Base-by-base conservation (phyloP, 1,284 basidiomycete genomes). In the Jaminaea rosea region DNA sequence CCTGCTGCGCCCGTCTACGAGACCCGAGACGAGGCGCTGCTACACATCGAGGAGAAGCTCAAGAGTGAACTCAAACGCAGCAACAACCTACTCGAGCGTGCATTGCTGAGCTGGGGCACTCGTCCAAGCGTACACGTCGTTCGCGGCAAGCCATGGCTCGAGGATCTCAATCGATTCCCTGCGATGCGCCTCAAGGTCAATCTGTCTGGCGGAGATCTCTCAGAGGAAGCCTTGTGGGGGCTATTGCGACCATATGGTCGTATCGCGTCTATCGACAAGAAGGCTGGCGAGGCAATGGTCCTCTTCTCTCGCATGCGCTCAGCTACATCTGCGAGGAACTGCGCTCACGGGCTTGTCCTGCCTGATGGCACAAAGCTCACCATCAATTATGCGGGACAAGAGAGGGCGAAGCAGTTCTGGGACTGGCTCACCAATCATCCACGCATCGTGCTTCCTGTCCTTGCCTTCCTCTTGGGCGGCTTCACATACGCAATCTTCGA, bases 401-500 rank as follows among this genome's bases (percentile, higher is more conserved):
- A 89, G n/a, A 83, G 86, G 68, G 82, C 82, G 0, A 86, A 92
- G 71, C 83, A 78, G 27, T 75, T 93, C 26, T 80, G 86, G 39
- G 84, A 86, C 66, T 98, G 91, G 87, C 77, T 92, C 49, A 79
- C 84, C 5, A 79, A 76, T 19, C 93, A 98, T 77, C 93, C 93
- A 0, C 83, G 82, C 59, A 86, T 97, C 52, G 83, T 86, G 39
- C 76, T 96, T 3, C 93, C 93, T 0, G 75, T 94, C 10, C 55
- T 92, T 1, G 82, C 90, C 41, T 93, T 96, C 75, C 21, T 44
- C 1, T 72, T 97, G 26, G 93, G 92, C 13, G 85, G 85, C 1
- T 69, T 97, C 45, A 88, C 87, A 26, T 94, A 93, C 73, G 86
- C 66, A 26, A 81, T 94, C 59, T 94, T 94, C 67, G 90, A 96